A percentile compares a stretch with the other conserved stretches of the same genome.
Conservation (phyloP, 129 eudicot genomes). For the Escallonia herrerae region DNA sequence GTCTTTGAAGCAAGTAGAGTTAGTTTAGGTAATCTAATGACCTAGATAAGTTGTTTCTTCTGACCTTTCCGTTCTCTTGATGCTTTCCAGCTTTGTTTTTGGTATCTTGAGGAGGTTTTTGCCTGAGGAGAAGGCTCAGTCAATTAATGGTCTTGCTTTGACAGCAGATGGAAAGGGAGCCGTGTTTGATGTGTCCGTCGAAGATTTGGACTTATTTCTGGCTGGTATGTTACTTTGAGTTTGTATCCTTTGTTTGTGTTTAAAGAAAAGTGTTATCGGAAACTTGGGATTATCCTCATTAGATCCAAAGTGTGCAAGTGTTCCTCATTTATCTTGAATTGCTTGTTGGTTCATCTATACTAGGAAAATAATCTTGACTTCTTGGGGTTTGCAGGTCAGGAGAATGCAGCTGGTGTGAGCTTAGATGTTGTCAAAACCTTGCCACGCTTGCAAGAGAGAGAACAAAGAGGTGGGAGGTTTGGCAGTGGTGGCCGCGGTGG, state of each 20-base stretch:
- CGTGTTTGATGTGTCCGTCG: conserved; percentile 64
- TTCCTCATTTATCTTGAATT: no score
- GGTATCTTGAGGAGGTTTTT: conserved; percentile 72
- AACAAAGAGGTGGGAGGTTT: conserved; percentile 46
- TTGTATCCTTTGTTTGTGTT: no score
- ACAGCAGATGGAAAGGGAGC: conserved; percentile 84
- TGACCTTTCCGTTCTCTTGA: background rate
- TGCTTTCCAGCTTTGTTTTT: conserved; percentile 51
- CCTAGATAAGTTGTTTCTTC: background rate
- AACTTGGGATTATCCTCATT: no score
- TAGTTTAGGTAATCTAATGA: background rate
- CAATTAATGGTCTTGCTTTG: conserved; percentile 67
- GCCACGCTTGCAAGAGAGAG: conserved; percentile 71
- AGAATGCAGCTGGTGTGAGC: conserved; percentile 69
- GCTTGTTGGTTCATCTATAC: no score
- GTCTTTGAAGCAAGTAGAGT: background rate
- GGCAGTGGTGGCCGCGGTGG: conserved; percentile 50
- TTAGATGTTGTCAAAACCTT: conserved; percentile 65
- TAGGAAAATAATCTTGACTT: background rate
- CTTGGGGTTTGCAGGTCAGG: conserved; percentile 38
- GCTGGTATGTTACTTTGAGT: conserved; percentile 34
- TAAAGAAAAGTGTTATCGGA: no score
- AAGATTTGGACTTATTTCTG: conserved; percentile 62
- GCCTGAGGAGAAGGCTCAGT: conserved; percentile 77
- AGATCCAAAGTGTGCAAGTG: no score